Evolutionary conservation across 1,284 basidiomycete species (phyloP), one percentile per base, ranked within the genome.

Genomic region (Marasmius tenuissimus): DNA sequence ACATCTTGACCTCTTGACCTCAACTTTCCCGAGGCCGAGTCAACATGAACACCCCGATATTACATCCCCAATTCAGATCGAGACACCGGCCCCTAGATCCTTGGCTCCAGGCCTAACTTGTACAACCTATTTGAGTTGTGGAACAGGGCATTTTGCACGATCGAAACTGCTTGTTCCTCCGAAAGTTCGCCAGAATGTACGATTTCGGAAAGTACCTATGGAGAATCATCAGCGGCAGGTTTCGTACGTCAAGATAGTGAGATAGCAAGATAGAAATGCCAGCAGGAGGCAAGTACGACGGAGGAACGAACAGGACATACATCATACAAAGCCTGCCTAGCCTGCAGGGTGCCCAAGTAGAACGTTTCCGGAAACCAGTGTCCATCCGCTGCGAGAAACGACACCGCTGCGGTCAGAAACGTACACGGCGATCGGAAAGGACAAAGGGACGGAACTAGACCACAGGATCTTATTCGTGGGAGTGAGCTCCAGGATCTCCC

Each of bases 361-460:
- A 82, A 93, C 0, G 83, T 81, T 69, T 92, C 91, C 3, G 91
- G 91, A 84, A 87, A 91, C 81, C 85, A 91, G 69, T 89, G 87
- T 16, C 87, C 91, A 65, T 92, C 90, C 22, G 86, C 88, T 90
- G 51, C 27, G 8, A 55, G 8, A 22, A 37, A 42, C 3, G 8
- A 11, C 34, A 1, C 7, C 4, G 18, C 20, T 50, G 9, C 16
- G 22, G 12, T 38, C 37, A 38, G 16, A 49, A 47, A 48, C 20
- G 16, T 42, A 42, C 5, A 47, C 27, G 4, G 27, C 27, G 27
- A 27, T 27, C 27, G 45, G 9, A 20, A 47, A 47, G 20, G 45
- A 11, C 8, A 47, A 18, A 18, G n/a, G 20, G 6, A 52, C 76
- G 85, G 63, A 66, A 90, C 89, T 91, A 1, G 89, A 91, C 87